phyloP scores from a whole-genome alignment of 2,329 filamentous ascomycete species.

The Whalleya microplaca region DNA sequence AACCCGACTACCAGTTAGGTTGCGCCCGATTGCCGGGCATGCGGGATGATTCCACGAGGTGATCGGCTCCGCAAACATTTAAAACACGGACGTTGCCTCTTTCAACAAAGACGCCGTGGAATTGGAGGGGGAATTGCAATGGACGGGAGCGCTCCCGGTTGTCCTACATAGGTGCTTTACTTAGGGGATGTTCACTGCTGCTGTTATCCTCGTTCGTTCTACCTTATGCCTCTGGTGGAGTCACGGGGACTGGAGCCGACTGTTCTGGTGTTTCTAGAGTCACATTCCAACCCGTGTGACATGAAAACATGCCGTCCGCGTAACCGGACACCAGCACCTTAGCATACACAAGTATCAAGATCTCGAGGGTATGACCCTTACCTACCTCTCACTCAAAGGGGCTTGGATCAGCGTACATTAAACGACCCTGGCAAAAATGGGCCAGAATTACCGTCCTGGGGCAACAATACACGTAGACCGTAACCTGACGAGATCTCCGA shows the following conservation, averaged over 20 bases:
- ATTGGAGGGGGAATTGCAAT: conserved; percentile 4
- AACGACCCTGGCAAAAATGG: not conserved
- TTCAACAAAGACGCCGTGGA: conserved; percentile 15
- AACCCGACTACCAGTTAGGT: conserved; percentile 31
- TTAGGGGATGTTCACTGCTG: conserved; percentile 1
- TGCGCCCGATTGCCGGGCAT: conserved; percentile 36
- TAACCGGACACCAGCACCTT: conserved; percentile 24
- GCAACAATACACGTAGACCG: conserved; percentile 1
- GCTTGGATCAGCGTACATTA: conserved; percentile 3
- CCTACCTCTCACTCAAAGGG: not conserved
- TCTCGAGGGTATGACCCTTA: not conserved
- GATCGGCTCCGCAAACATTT: conserved; percentile 34
- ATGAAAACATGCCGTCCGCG: conserved; percentile 25
- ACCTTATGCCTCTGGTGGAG: conserved; percentile 13
- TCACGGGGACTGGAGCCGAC: conserved; percentile 12
- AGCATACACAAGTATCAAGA: conserved; percentile 22
- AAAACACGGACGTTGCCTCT: conserved; percentile 29
- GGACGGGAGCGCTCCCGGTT: conserved; percentile 15
- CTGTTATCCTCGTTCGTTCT: conserved; percentile 19
- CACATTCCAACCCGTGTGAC: conserved; percentile 28
- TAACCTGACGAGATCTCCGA: conserved; percentile 8
- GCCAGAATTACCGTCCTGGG: conserved; percentile 5
- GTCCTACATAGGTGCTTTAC: not conserved
- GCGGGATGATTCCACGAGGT: conserved; percentile 32
- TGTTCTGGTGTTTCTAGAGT: conserved; percentile 24